These are phyloP conservation scores for Chenopodium berlandieri DNA, from an alignment of 148 eudicot species.

Conservation along the genomic window DNA sequence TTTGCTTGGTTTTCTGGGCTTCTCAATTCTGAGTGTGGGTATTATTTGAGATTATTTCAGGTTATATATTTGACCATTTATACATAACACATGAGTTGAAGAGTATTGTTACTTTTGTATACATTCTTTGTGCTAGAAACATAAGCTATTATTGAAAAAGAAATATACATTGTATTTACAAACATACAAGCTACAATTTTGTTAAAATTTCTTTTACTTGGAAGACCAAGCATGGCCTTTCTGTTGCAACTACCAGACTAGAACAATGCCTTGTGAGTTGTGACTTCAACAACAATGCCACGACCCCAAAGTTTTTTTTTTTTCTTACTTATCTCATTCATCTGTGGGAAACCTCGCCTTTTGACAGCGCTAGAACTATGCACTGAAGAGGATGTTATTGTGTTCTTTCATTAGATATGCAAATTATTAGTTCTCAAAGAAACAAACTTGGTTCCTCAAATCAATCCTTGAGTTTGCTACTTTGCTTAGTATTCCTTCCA, in stretches of 20 bases:
- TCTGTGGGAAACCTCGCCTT: too few relatives aligned
- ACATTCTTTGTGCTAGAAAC: background rate
- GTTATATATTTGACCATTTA: constrained; percentile 1
- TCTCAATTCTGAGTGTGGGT: constrained; percentile 14
- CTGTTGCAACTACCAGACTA: background rate
- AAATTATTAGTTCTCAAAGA: background rate
- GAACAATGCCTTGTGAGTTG: too few relatives aligned
- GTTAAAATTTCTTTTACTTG: background rate
- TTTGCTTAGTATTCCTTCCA: background rate
- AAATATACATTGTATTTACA: background rate
- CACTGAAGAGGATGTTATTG: background rate
- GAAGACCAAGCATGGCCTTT: background rate
- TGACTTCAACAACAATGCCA: too few relatives aligned
- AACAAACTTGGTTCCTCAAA: background rate
- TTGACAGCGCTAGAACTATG: background rate
- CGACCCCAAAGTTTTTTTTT: too few relatives aligned
- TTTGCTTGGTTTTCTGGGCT: constrained; percentile 22
- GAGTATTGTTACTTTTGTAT: background rate
- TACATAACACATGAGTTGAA: background rate
- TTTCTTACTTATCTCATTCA: too few relatives aligned
- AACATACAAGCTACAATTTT: background rate
- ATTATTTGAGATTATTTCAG: constrained; percentile 9
- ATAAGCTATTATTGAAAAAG: background rate
- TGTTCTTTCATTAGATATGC: background rate
- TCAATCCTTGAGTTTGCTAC: background rate